Percentiles rank a stretch among this genome's conserved stretches.
Evolutionary conservation across 164 flowering plant species (phyloP).

Genomic region (Vitis vinifera): ASM3070453v1 NC_081814.1:1892501-1893000

Average conservation of each 20-base stretch:
- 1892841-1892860: no score
- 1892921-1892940: no score
- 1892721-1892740: background rate
- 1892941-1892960: no score
- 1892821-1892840: no score
- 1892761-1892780: no score
- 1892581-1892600: slow-evolving; percentile 33
- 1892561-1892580: slow-evolving; percentile 27
- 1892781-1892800: no score
- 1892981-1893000: no score
- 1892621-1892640: slow-evolving; percentile 34
- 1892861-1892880: no score
- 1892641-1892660: slow-evolving; percentile 31
- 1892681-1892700: slow-evolving; percentile 29
- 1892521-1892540: slow-evolving; percentile 47
- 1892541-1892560: slow-evolving; percentile 30
- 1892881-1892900: no score
- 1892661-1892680: slow-evolving; percentile 22
- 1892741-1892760: no score
- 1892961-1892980: no score
- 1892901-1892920: no score
- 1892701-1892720: background rate
- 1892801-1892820: background rate
- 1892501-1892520: slow-evolving; percentile 41
- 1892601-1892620: slow-evolving; percentile 24